Base-by-base conservation (phyloP, 257 asterid genomes). In the Primulina tabacum region DNA sequence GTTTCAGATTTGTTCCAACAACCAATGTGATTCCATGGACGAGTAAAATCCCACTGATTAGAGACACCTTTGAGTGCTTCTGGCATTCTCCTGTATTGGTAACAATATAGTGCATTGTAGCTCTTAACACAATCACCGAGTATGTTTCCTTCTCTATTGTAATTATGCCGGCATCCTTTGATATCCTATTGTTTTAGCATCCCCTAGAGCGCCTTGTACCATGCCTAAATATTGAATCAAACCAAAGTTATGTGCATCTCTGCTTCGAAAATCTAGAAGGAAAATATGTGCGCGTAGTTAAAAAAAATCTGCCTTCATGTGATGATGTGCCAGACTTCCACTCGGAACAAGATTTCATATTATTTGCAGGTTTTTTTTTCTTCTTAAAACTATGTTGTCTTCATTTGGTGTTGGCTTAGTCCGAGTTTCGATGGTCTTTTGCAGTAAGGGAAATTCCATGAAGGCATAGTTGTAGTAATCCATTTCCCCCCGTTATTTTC, bases 1-100 rank as follows among this genome's bases (percentile, higher is more conserved):
- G 83, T 78, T 47, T 71, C 89, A 2, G 90, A 85, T 66, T 74
- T 87, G 67, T 67, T 84, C 79, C 92, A 87, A 57, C 89, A 79
- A 43, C 62, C 83, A 1, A 32, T 76, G 57, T 88, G 84, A 85
- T 74, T 67, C 70, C 20, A 71, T 68, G 29, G 60, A 59, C 9
- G 78, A 60, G 61, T 68, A 72, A 64, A 38, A 47, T 71, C 68
- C 47, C 67, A 75, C 28, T 64, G 43, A 65, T 40, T 30, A 57
- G 26, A 66, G 53, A 50, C 26, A 24, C 62, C 38, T 61, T 18
- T 5, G 68, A 30, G 18, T 63, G 55, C 55, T 35, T 32, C 56
- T 21, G 62, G 60, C 57, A 21, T 38, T 57, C 43, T 14, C 60
- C 56, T 34, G 26, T 43, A 74, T 64, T 32, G 75, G 72, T 79